Conservation (phyloP, 495 filamentous ascomycete species). For the Lophiotrema nucula region DNA sequence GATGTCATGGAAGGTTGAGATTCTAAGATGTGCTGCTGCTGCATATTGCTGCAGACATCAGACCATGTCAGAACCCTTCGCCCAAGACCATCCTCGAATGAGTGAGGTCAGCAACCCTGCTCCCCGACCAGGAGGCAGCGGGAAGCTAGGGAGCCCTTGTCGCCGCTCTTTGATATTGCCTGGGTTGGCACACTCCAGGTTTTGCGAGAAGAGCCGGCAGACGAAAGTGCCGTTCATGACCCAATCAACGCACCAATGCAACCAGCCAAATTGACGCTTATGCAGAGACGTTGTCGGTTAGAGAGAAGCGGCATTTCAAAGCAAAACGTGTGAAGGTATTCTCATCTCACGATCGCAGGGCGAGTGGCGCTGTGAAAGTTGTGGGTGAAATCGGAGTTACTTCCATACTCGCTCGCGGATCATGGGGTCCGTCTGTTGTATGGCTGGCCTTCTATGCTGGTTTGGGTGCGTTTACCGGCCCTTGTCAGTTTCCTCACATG, state of each 20-base stretch:
- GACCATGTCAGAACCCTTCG: constrained; percentile 27
- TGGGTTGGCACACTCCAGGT: constrained; percentile 32
- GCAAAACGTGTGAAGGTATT: constrained; percentile 8
- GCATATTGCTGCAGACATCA: constrained; percentile 22
- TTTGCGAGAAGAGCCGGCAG: constrained; percentile 30
- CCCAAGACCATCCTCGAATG: constrained; percentile 23
- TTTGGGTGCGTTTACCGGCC: constrained; percentile 11
- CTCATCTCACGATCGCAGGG: constrained; percentile 10
- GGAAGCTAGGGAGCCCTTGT: constrained; percentile 34
- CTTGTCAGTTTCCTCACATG: constrained; percentile 9
- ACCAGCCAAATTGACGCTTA: constrained; percentile 33
- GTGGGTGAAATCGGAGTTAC: neutral
- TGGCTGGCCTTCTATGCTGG: neutral
- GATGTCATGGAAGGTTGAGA: constrained; percentile 6
- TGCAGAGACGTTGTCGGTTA: constrained; percentile 39
- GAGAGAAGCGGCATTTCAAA: constrained; percentile 34
- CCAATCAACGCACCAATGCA: constrained; percentile 25
- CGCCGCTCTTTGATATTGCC: constrained; percentile 19
- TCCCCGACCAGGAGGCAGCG: constrained; percentile 29
- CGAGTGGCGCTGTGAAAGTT: constrained; percentile 16
- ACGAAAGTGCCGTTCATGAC: constrained; percentile 15
- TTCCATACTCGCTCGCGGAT: constrained; percentile 11
- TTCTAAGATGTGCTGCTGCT: constrained; percentile 4
- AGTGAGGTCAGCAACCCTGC: neutral
- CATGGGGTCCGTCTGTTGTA: constrained; percentile 11